Conservation (phyloP, 1,284 basidiomycete genomes). For the Papiliotrema nemorosa region DNA sequence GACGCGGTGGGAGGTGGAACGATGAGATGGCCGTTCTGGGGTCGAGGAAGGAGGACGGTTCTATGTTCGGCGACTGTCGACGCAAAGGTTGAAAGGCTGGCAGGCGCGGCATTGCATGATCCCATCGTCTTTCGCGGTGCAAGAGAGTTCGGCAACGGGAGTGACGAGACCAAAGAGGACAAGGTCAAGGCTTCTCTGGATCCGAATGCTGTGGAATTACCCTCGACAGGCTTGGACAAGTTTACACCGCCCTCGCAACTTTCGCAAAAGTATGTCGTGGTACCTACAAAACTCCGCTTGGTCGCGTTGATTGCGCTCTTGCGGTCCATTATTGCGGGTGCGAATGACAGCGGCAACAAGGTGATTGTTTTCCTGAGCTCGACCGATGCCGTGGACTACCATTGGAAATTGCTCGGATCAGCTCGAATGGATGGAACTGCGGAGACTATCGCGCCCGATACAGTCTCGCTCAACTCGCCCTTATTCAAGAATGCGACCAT, state of each 20-base stretch:
- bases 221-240: conserved; percentile 51
- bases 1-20: conserved; percentile 54
- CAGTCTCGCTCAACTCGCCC: conserved; percentile 61
- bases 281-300: conserved; percentile 86
- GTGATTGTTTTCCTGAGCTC: conserved; percentile 96
- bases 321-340: conserved; percentile 62
- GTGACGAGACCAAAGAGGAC: conserved; percentile 14
- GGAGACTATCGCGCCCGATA: conserved; percentile 38
- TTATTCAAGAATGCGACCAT: conserved; percentile 78
- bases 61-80: conserved; percentile 96
- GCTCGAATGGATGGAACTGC: conserved; percentile 62
- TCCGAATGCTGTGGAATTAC: conserved; percentile 18
- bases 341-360: conserved; percentile 47
- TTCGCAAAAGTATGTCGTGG: conserved; percentile 87
- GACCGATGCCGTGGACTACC: conserved; percentile 96
- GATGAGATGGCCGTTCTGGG: conserved; percentile 62
- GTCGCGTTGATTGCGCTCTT: conserved; percentile 86
- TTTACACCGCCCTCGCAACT: conserved; percentile 95
- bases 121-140: conserved; percentile 52
- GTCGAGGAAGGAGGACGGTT: conserved; percentile 68
- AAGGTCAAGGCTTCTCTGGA: conserved; percentile 25
- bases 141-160: conserved; percentile 7
- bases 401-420: conserved; percentile 82
- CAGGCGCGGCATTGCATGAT: conserved; percentile 68
- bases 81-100: conserved; percentile 90